These are phyloP conservation scores for Fibroporia radiculosa DNA, from an alignment of 768 basidiomycete species.

Conservation along the genomic window DNA sequence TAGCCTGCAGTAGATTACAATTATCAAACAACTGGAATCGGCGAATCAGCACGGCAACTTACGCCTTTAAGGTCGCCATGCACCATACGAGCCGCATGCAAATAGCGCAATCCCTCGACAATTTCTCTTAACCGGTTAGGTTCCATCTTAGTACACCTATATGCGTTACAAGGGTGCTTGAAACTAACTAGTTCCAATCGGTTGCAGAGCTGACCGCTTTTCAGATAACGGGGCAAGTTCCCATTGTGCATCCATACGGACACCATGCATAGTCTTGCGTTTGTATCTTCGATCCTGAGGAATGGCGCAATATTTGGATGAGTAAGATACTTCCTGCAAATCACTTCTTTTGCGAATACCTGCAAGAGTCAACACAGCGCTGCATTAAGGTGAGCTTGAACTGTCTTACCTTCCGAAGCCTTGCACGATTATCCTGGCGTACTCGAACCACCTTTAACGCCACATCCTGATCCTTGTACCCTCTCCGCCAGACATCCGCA, in stretches of 20 bases:
- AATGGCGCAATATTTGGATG: slow-evolving; percentile 7
- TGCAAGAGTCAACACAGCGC: not conserved
- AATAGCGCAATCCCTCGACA: not conserved
- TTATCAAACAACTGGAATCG: not conserved
- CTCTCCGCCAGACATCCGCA: slow-evolving; percentile 4
- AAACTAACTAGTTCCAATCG: not conserved
- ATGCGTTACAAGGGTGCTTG: too few relatives aligned
- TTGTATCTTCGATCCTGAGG: not conserved
- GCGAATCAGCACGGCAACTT: not conserved
- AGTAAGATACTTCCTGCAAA: slow-evolving; percentile 3
- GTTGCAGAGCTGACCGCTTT: not conserved
- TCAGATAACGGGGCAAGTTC: not conserved
- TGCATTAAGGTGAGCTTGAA: not conserved
- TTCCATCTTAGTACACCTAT: too few relatives aligned
- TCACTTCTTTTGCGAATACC: slow-evolving; percentile 1
- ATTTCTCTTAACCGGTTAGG: too few relatives aligned
- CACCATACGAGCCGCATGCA: slow-evolving; percentile 1
- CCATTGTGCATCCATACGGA: not conserved
- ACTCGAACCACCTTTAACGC: slow-evolving; percentile 1
- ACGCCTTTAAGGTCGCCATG: slow-evolving; percentile 7
- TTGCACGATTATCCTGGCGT: not conserved
- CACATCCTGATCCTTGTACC: not conserved
- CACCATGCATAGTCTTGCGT: not conserved
- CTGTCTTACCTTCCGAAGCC: not conserved
- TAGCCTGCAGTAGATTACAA: not conserved